phyloP scores from a whole-genome alignment of 331 rosid species.

The Saraca asoca region DNA sequence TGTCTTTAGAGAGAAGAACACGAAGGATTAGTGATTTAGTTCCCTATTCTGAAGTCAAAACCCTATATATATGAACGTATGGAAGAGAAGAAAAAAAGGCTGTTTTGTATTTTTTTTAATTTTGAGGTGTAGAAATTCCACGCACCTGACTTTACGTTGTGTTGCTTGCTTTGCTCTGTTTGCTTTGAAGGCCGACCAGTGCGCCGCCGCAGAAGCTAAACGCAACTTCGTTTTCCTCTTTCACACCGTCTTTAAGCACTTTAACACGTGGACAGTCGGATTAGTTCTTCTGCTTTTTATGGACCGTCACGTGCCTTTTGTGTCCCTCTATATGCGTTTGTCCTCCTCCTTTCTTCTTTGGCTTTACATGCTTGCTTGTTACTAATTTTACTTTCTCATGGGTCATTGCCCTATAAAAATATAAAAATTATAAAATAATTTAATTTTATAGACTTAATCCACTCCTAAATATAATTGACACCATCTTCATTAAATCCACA shows the following conservation, averaged over 20 bases:
- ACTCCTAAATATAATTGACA: too few species aligned
- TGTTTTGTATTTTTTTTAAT: too few species aligned
- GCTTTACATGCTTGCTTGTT: neutral
- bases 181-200: conserved; percentile 25
- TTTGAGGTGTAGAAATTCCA: conserved; percentile 28
- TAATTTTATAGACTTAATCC: too few species aligned
- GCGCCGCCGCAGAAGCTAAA: conserved; percentile 51
- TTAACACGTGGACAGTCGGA: conserved; percentile 44
- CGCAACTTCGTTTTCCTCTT: conserved; percentile 5
- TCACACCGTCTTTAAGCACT: neutral
- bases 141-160: conserved; percentile 30
- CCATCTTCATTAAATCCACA: too few species aligned
- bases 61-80: conserved; percentile 29
- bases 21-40: neutral
- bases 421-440: too few species aligned
- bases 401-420: too few species aligned
- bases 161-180: conserved; percentile 32
- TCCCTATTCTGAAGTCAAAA: neutral
- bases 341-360: neutral
- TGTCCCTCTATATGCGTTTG: conserved; percentile 24
- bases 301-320: conserved; percentile 49
- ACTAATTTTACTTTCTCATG: too few species aligned
- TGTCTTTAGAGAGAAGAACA: neutral
- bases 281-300: conserved; percentile 22
- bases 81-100: neutral